Base-by-base conservation (phyloP, 331 rosid genomes). In the Acacia concinna region DNA sequence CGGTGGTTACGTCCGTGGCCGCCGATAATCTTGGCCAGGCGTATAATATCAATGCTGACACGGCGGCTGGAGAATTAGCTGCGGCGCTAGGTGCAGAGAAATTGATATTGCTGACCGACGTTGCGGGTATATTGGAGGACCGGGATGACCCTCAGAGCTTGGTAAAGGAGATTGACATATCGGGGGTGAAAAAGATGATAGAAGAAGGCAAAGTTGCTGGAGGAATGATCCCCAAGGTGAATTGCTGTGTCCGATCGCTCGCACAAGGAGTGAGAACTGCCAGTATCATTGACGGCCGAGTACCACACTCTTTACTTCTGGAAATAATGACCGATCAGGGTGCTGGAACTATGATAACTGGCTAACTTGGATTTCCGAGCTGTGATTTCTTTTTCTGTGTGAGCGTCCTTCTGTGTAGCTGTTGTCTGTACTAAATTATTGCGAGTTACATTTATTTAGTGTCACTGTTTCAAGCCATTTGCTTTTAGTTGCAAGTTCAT, bases 91-190 rank as follows among this genome's bases (percentile, higher is more conserved):
- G 66, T 27, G 66, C 66, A 0, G 66, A 59, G 35, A 59, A 59
- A 28, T 59, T 59, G 66, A 59, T 59, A 59, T 59, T 59, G 66
- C 66, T 59, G 34, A 59, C 66, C 18, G 66, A 59, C 13, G 66
- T 59, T 27, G 66, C 66, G 4, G 66, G 66, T 0, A 59, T 59
- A 25, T 15, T 59, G 66, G 66, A 27, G 66, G n/a, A 59, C 8
- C 32, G 66, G 35, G 35, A 59, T 12, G 35, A 59, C 18, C 8
- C 34, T 1, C 15, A 13, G 8, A 59, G 66, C 35, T 59, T 59
- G 8, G 66, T 59, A 20, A 59, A 59, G 66, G 66, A 59, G 35
- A 59, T 59, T 59, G 35, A 59, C 28, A 59, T 59, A 25, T 11
- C 8, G 3, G 66, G 66, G 9, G 66, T 59, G 66, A 59, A 59